These are phyloP conservation scores for Penicillium sp. DNA, from an alignment of 2,329 filamentous ascomycete species.

Conservation along the genomic window DNA sequence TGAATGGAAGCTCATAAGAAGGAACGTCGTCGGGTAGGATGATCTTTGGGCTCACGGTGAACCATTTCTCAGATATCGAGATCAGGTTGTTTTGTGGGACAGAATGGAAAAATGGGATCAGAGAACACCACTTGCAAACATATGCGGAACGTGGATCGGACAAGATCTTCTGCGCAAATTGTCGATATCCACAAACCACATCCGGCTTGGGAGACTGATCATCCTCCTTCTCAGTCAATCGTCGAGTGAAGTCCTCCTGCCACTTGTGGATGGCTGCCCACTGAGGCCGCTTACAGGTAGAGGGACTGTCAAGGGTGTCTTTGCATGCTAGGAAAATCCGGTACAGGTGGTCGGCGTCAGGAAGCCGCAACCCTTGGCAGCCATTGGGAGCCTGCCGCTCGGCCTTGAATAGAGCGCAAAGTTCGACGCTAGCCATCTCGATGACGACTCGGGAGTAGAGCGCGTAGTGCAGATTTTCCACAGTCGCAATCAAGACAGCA, in stretches of 20 bases:
- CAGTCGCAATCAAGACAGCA: slow-evolving; percentile 26
- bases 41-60: slow-evolving; percentile 19
- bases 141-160: slow-evolving; percentile 19
- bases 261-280: slow-evolving; percentile 23
- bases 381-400: slow-evolving; percentile 15
- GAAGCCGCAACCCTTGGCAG: slow-evolving; percentile 21
- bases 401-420: slow-evolving; percentile 28
- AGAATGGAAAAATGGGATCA: slow-evolving; percentile 26
- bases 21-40: slow-evolving; percentile 12
- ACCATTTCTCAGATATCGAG: slow-evolving; percentile 34
- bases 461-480: slow-evolving; percentile 34
- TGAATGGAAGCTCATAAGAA: slow-evolving; percentile 21
- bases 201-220: slow-evolving; percentile 12
- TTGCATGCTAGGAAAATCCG: slow-evolving; percentile 32
- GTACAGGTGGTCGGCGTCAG: slow-evolving; percentile 31
- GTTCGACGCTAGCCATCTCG: slow-evolving; percentile 33
- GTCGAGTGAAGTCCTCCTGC: slow-evolving; percentile 25
- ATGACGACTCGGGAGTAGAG: slow-evolving; percentile 33
- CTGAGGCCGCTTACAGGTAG: slow-evolving; percentile 24
- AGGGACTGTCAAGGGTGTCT: slow-evolving; percentile 24
- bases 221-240: slow-evolving; percentile 15
- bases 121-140: slow-evolving; percentile 25
- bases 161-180: slow-evolving; percentile 20
- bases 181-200: slow-evolving; percentile 28
- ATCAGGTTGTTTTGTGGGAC: slow-evolving; percentile 26